These are phyloP conservation scores for Tolypocladium cylindrosporum DNA, from an alignment of 2,329 filamentous ascomycete species.

Conservation along the genomic window DNA sequence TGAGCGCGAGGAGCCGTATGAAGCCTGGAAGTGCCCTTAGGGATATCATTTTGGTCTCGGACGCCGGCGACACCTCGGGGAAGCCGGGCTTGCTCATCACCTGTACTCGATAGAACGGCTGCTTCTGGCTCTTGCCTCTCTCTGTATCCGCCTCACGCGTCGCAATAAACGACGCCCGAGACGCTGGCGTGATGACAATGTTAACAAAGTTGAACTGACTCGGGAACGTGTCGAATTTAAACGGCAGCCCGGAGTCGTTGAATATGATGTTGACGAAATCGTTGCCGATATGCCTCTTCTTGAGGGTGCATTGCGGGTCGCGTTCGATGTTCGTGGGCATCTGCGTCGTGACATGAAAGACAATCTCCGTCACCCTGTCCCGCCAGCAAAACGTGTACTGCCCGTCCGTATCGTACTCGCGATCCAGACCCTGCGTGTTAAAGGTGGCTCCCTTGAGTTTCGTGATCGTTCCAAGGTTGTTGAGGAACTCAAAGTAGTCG, in stretches of 20 bases:
- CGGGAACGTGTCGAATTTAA: conserved; percentile 83
- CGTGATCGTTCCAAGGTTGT: conserved; percentile 71
- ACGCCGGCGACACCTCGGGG: conserved; percentile 82
- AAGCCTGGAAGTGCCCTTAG: conserved; percentile 74
- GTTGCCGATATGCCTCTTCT: conserved; percentile 94
- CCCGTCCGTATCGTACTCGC: conserved; percentile 67
- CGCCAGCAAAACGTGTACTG: conserved; percentile 89
- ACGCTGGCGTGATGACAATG: conserved; percentile 88
- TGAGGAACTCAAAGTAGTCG: conserved; percentile 80
- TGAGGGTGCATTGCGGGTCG: conserved; percentile 67
- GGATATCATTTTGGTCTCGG: conserved; percentile 81
- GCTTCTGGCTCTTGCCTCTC: conserved; percentile 24
- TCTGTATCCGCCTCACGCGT: conserved; percentile 35
- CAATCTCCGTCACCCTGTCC: conserved; percentile 86
- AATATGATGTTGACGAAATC: conserved; percentile 98
- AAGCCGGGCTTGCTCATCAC: conserved; percentile 83
- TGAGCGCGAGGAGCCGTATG: conserved; percentile 80
- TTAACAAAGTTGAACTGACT: conserved; percentile 96
- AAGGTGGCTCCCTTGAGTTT: conserved; percentile 74
- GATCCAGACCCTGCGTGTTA: conserved; percentile 88
- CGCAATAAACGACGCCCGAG: conserved; percentile 64
- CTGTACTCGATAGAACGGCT: conserved; percentile 75
- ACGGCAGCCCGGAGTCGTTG: conserved; percentile 88
- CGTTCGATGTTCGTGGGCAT: conserved; percentile 83
- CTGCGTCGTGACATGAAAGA: conserved; percentile 93